Percentiles rank a stretch among this genome's conserved stretches.
These are phyloP conservation scores for Nicotiana tabacum DNA, from an alignment of 257 asterid genomes.

Conservation along the genomic window DNA sequence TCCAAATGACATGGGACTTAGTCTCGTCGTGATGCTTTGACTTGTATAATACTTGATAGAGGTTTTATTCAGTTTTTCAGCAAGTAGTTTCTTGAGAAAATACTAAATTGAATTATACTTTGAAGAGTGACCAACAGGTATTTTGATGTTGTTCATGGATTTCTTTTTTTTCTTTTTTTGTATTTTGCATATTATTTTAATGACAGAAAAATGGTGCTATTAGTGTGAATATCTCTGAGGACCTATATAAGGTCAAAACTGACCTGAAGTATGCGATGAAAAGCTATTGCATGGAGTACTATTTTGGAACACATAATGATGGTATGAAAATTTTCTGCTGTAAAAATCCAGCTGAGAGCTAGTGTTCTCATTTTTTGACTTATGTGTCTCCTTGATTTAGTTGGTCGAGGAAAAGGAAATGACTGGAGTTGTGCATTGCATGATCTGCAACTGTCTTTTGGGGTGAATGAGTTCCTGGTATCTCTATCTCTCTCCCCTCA, in stretches of 20 bases:
- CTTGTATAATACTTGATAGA: not conserved
- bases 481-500: constrained; percentile 28
- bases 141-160: not conserved
- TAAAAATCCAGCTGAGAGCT: constrained; percentile 7
- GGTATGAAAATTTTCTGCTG: constrained; percentile 36
- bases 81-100: not conserved
- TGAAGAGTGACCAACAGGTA: not conserved
- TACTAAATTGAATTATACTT: not conserved
- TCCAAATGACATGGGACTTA: not conserved
- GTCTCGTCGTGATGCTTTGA: constrained; percentile 2
- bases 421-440: constrained; percentile 71
- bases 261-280: constrained; percentile 70
- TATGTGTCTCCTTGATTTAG: constrained; percentile 13
- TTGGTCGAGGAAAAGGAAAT: constrained; percentile 45
- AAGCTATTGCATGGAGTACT: constrained; percentile 82
- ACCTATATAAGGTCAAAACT: constrained; percentile 65
- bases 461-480: constrained; percentile 90
- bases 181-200: constrained; percentile 11
- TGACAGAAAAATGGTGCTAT: constrained; percentile 66
- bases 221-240: constrained; percentile 41
- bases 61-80: not conserved
- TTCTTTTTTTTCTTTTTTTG: not conserved
- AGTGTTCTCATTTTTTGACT: constrained; percentile 8
- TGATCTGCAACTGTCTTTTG: constrained; percentile 80
- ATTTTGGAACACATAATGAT: constrained; percentile 40